Conservation (phyloP, 495 filamentous ascomycete genomes). For the Aeminium ludgeri region DNA sequence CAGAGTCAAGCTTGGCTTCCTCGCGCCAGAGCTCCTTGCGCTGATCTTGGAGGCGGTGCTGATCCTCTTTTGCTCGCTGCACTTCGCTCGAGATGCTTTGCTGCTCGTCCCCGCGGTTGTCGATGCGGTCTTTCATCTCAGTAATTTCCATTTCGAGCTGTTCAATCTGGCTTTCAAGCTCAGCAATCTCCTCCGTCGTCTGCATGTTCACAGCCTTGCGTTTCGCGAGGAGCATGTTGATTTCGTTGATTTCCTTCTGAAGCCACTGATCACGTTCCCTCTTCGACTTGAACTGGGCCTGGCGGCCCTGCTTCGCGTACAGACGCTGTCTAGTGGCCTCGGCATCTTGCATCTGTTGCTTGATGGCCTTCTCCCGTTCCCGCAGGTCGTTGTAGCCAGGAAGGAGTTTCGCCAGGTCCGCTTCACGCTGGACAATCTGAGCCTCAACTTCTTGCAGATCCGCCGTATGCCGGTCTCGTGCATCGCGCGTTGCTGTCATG, state of each 20-base stretch:
- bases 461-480: constrained; percentile 48
- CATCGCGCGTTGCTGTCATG: constrained; percentile 58
- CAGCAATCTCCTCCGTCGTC: constrained; percentile 67
- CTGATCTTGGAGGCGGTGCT: constrained; percentile 69
- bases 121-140: constrained; percentile 52
- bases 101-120: constrained; percentile 58
- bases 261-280: constrained; percentile 75
- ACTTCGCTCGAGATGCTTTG: constrained; percentile 55
- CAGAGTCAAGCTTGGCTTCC: constrained; percentile 66
- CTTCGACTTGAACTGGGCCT: constrained; percentile 72
- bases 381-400: constrained; percentile 62
- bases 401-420: constrained; percentile 50
- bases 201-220: constrained; percentile 69
- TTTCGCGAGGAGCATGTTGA: constrained; percentile 53
- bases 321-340: constrained; percentile 62
- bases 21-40: constrained; percentile 82
- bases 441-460: constrained; percentile 56
- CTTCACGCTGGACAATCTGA: constrained; percentile 60
- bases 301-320: constrained; percentile 88
- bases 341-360: constrained; percentile 53
- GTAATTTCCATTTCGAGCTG: constrained; percentile 56
- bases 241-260: constrained; percentile 63
- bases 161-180: constrained; percentile 52
- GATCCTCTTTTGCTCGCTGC: constrained; percentile 59
- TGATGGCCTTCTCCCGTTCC: constrained; percentile 51